A percentile compares a stretch with the other conserved stretches of the same genome.
phyloP scores from a whole-genome alignment of 164 flowering plant genomes.

The Liquidambar formosana region DNA sequence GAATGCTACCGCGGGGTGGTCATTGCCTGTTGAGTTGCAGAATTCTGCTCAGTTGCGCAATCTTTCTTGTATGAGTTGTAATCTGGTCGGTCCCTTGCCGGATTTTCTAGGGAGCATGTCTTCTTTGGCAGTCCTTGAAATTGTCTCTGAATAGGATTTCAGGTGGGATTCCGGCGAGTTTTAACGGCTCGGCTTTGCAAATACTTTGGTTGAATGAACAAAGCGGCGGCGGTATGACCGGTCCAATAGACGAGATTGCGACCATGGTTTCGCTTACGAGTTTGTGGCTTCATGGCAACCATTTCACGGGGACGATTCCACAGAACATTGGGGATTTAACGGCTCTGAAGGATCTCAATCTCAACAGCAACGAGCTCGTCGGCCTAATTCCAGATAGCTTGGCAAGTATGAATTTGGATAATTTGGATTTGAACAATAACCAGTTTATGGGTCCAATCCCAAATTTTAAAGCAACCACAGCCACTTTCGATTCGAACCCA shows the following conservation, averaged over 20 bases:
- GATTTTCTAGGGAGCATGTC: constrained; percentile 54
- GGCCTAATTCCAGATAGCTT: constrained; percentile 62
- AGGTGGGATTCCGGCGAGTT: constrained; percentile 54
- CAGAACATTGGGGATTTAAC: constrained; percentile 46
- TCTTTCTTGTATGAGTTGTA: constrained; percentile 47
- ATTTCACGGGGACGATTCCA: constrained; percentile 63
- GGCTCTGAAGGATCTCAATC: constrained; percentile 50
- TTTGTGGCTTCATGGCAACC: constrained; percentile 71
- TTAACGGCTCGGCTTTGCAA: constrained; percentile 38
- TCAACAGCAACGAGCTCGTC: constrained; percentile 55
- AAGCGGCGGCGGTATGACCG: constrained; percentile 48
- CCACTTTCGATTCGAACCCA: constrained; percentile 32
- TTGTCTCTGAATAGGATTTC: constrained; percentile 46
- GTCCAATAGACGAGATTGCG: constrained; percentile 54
- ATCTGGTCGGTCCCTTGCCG: constrained; percentile 60
- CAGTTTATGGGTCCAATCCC: constrained; percentile 72
- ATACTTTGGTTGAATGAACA: constrained; percentile 65
- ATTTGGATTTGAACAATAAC: constrained; percentile 60
- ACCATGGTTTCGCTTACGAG: constrained; percentile 43
- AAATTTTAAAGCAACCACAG: constrained; percentile 39
- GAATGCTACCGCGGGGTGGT: constrained; percentile 61
- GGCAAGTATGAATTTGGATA: constrained; percentile 38
- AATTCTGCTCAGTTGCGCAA: constrained; percentile 48
- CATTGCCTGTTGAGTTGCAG: constrained; percentile 40
- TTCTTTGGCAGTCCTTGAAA: constrained; percentile 38